Base-by-base conservation (phyloP, 2,329 filamentous ascomycete species). In the Nemania sp. region DNA sequence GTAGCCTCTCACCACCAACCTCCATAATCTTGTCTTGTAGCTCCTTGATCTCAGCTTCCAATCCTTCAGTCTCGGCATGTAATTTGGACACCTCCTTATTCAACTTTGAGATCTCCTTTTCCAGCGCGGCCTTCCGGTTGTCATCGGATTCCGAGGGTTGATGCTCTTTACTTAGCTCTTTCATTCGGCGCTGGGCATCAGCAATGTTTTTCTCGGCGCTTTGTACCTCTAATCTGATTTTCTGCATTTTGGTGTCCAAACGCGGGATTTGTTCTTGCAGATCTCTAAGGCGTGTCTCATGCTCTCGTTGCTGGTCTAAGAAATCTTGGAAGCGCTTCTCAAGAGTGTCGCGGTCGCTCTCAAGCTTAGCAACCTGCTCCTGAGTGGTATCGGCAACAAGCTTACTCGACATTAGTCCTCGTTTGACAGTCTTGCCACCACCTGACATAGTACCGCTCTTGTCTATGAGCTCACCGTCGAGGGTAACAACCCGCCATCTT, bases 381-480 rank as follows among this genome's bases (percentile, higher is more conserved):
- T 93, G 94, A 59, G 90, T 92, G 18, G 92, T 92, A 66, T 97
- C 93, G 1, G 93, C 88, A n/a, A 92, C 90, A 53, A 97, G 89
- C 81, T 97, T 98, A 11, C 94, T 97, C 0, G 95, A 98, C 97
- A 99, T 99, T 65, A 94, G 89, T 0, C 97, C 97, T 77, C 91
- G 93, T 74, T 95, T 94, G 64, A 96, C 93, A 18, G 93, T 92
- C 53, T 89, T 95, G 64, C 96, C 96, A 85, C 96, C 96, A 84
- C 96, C 96, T 66, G 93, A 97, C 96, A 99, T 98, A 41, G 96
- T 98, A 85, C 96, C 96, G 0, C 95, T 98, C 79, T 97, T 97
- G 82, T 99, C 96, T 73, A 99, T 98, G 60, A 99, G 87, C 79
- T 98, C 94, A 56, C 96, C 96, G 68, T 94, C 93, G 1, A 99